A percentile compares a stretch with the other conserved stretches of the same genome.
phyloP scores from a whole-genome alignment of 1,284 basidiomycete genomes.

The Earliella scabrosa region DNA sequence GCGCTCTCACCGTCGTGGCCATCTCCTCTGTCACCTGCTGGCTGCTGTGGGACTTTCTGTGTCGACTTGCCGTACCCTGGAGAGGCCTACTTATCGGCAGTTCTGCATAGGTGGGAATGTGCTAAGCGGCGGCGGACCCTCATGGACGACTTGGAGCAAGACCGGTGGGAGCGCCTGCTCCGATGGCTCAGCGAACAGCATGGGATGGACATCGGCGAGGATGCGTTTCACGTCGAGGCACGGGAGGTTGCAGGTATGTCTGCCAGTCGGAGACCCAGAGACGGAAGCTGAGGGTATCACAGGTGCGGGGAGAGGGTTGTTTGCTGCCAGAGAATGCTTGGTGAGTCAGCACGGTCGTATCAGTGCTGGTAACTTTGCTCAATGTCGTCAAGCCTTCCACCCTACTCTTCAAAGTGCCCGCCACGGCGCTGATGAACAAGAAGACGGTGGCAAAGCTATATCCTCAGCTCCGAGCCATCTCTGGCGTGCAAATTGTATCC shows the following conservation, averaged over 20 bases:
- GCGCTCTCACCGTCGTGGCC: conserved; percentile 22
- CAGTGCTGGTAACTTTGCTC: background rate
- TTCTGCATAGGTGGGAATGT: conserved; percentile 4
- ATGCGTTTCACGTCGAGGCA: conserved; percentile 49
- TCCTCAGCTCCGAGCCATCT: conserved; percentile 44
- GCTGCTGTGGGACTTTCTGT: background rate
- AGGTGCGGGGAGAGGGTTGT: conserved; percentile 78
- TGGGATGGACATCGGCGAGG: conserved; percentile 49
- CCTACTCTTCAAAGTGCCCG: conserved; percentile 70
- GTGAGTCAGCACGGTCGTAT: conserved; percentile 38
- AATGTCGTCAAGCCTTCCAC: conserved; percentile 47
- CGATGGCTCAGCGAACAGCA: conserved; percentile 54
- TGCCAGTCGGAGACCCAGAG: too few relatives aligned
- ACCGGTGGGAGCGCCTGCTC: conserved; percentile 56
- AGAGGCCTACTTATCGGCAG: conserved; percentile 1
- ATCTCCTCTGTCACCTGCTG: conserved; percentile 2
- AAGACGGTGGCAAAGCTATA: conserved; percentile 64
- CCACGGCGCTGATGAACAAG: conserved; percentile 70
- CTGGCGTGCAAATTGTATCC: conserved; percentile 58
- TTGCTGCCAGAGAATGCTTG: conserved; percentile 50
- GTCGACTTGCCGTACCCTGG: background rate
- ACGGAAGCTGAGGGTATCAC: background rate
- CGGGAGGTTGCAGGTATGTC: conserved; percentile 34
- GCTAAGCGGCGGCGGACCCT: background rate
- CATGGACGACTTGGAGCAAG: conserved; percentile 28